Conservation (phyloP, 176 grass and related monocot species). For the Zea luxurians region DNA sequence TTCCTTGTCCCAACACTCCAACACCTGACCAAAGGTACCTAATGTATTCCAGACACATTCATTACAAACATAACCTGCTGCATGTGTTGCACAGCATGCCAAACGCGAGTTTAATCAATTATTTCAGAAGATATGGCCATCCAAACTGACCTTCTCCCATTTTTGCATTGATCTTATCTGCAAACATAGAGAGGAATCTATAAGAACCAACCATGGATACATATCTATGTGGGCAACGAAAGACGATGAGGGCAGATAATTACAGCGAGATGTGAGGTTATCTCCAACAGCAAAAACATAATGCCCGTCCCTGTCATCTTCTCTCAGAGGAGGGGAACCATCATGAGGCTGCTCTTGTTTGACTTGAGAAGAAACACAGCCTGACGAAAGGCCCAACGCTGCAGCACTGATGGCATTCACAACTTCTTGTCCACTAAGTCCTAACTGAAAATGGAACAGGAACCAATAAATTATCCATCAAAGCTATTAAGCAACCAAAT, state of each 20-base stretch:
- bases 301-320: conserved; percentile 92
- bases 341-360: conserved; percentile 43
- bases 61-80: not conserved
- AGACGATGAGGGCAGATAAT: conserved; percentile 20
- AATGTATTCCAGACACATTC: conserved; percentile 39
- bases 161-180: conserved; percentile 88
- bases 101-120: conserved; percentile 7
- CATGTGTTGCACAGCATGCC: not conserved
- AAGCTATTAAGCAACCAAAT: not conserved
- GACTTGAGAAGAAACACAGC: conserved; percentile 46
- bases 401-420: conserved; percentile 50
- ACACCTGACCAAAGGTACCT: conserved; percentile 85
- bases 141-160: conserved; percentile 90
- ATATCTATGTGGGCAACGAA: not conserved
- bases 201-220: conserved; percentile 19
- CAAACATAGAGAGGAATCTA: conserved; percentile 14
- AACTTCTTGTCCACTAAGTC: conserved; percentile 78
- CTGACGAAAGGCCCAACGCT: conserved; percentile 43
- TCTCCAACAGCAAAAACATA: conserved; percentile 95
- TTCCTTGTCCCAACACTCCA: conserved; percentile 84
- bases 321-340: conserved; percentile 73
- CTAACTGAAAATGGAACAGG: conserved; percentile 65
- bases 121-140: not conserved
- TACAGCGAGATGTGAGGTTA: conserved; percentile 91
- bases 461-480: not conserved